Conservation (phyloP, 2,329 filamentous ascomycete species). For the Incumbomyces lentus region DNA sequence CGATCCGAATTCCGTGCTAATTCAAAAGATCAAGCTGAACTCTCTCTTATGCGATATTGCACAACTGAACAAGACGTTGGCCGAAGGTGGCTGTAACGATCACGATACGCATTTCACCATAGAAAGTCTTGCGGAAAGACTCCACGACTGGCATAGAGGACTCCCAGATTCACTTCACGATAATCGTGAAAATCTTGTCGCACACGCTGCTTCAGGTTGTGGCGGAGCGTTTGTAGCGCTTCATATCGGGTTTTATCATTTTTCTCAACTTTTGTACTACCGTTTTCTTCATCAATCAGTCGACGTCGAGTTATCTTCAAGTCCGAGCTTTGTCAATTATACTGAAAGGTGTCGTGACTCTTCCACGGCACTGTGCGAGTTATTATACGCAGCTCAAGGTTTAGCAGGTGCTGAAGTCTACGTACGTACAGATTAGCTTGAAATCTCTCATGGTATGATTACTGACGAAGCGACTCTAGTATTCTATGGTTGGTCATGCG, state of each 20-base stretch:
- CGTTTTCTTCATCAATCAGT: slow-evolving; percentile 32
- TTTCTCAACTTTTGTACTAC: slow-evolving; percentile 35
- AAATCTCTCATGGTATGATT: too few relatives aligned
- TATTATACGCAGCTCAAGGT: slow-evolving; percentile 31
- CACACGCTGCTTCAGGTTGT: slow-evolving; percentile 29
- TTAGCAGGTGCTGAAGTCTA: slow-evolving; percentile 31
- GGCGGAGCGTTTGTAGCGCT: slow-evolving; percentile 37
- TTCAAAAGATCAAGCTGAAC: slow-evolving; percentile 32
- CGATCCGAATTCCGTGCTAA: slow-evolving; percentile 21
- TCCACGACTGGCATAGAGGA: slow-evolving; percentile 28
- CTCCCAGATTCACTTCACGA: slow-evolving; percentile 30
- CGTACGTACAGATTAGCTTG: too few relatives aligned
- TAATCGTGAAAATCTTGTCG: slow-evolving; percentile 30
- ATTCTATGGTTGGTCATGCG: slow-evolving; percentile 38
- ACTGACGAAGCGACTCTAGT: slow-evolving; percentile 12
- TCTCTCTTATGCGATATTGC: slow-evolving; percentile 33
- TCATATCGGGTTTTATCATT: slow-evolving; percentile 40
- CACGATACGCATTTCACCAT: slow-evolving; percentile 17
- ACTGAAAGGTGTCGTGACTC: slow-evolving; percentile 32
- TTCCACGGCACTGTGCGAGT: slow-evolving; percentile 30
- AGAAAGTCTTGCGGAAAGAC: slow-evolving; percentile 23
- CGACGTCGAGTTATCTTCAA: slow-evolving; percentile 11
- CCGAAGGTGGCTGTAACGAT: slow-evolving; percentile 19
- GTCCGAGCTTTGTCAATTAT: slow-evolving; percentile 20
- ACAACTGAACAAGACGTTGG: slow-evolving; percentile 28